Evolutionary conservation across 139 green algal species (phyloP).

Genomic region (Chlorella vulgaris): DNA sequence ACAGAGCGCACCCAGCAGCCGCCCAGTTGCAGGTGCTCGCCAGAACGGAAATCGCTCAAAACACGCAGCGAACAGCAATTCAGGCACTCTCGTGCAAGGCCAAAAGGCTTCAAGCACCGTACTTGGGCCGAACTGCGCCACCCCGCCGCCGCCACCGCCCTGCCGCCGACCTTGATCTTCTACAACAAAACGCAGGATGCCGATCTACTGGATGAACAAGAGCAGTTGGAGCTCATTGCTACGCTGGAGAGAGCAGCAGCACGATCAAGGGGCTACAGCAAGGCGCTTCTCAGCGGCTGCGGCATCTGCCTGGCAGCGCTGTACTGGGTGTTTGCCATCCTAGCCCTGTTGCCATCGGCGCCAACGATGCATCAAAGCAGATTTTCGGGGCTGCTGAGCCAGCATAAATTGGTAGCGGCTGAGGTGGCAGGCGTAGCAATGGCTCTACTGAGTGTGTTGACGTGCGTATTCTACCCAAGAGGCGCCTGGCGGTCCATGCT

Average conservation of each 20-base stretch:
- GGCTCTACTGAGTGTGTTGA: background rate
- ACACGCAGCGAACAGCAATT: too few species aligned
- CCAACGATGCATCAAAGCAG: background rate
- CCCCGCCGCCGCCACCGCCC: background rate
- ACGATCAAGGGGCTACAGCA: background rate
- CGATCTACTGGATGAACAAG: constrained; percentile 36
- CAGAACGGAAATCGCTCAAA: too few species aligned
- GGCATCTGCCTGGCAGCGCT: constrained; percentile 5
- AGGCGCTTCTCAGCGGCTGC: background rate
- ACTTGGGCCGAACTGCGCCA: too few species aligned
- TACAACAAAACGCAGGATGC: constrained; percentile 6
- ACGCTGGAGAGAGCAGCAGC: background rate
- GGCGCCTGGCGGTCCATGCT: constrained; percentile 2
- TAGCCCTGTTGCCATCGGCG: background rate
- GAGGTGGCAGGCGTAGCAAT: background rate
- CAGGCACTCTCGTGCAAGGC: too few species aligned
- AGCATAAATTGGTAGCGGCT: background rate
- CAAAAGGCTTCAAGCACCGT: too few species aligned
- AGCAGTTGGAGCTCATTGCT: constrained; percentile 23
- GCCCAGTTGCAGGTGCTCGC: too few species aligned
- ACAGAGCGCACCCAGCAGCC: too few species aligned
- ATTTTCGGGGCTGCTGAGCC: background rate
- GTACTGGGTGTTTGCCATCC: constrained; percentile 5
- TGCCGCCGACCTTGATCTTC: background rate
- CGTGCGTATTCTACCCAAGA: background rate